These are phyloP conservation scores for Pichia heedii DNA, from an alignment of 805 yeast species.

Conservation along the genomic window DNA sequence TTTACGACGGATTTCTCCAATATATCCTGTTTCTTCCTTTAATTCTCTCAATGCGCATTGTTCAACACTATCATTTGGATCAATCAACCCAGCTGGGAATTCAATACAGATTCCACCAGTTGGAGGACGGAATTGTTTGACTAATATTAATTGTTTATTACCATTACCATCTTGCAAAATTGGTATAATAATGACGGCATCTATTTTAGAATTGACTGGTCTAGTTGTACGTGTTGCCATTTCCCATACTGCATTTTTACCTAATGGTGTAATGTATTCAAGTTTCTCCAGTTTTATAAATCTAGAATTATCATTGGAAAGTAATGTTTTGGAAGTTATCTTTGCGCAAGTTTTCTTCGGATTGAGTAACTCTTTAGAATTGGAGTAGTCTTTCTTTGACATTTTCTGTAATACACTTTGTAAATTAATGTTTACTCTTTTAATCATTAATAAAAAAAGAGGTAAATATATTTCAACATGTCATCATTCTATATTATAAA, in stretches of 20 bases:
- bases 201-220: constrained; percentile 50
- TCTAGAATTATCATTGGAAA: constrained; percentile 38
- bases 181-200: constrained; percentile 89
- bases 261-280: constrained; percentile 64
- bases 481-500: too few species aligned
- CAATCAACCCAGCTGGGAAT: constrained; percentile 92
- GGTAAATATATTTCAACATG: too few species aligned
- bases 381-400: background rate
- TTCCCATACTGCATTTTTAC: constrained; percentile 76
- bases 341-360: constrained; percentile 21
- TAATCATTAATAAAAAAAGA: too few species aligned
- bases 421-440: too few species aligned
- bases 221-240: constrained; percentile 77
- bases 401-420: background rate
- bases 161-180: constrained; percentile 32
- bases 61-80: constrained; percentile 69
- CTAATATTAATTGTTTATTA: constrained; percentile 49
- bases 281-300: constrained; percentile 65
- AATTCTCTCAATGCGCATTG: constrained; percentile 82
- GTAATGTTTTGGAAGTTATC: constrained; percentile 23
- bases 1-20: constrained; percentile 40
- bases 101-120: constrained; percentile 82
- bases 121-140: constrained; percentile 92
- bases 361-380: constrained; percentile 12
- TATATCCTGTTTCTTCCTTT: constrained; percentile 87